Evolutionary conservation across 192 early-diverging fungal genomes (phyloP), one percentile per base, ranked within the genome.

Genomic region (Ambispora gerdemannii): DNA sequence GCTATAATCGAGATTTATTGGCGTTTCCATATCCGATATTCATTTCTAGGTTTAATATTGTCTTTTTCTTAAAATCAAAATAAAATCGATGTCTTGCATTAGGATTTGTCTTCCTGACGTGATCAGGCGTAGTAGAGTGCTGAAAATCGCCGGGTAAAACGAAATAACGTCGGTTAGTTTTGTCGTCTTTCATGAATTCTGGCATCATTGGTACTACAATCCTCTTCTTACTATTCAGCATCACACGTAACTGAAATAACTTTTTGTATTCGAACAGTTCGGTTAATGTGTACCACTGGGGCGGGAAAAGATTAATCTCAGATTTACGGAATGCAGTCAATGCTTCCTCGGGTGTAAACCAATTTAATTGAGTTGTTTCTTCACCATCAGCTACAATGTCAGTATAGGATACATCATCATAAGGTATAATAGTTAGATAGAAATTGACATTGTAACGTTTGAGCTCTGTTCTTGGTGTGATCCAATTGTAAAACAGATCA

Each of bases 391-490:
- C 74, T n/a, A 79, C 52, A 31, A 74, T 50, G 15, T 73, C 63
- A 32, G 72, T 60, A 36, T 75, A 67, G 51, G 74, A 70, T 34
- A 71, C 74, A 11, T 76, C 34, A 4, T 77, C 72, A 59, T 86
- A 71, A 17, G 76, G 74, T 10, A 91, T 34, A 6, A 85, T 76
- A 0, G 89, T 83, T 25, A 91, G 69, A 63, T 81, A 91, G 62
- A 91, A 91, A 10, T 80, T 82, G n/a, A 88, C 88, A 50, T 86
- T 80, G 72, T 85, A 91, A 13, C 90, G 78, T 35, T 79, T 78
- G 50, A 82, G 68, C 61, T 87, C 84, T 8, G 77, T 38, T 0
- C 73, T 70, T 7, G 90, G 90, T 2, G 87, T 88, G 50, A 88
- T 82, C 88, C 90, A 91, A 53, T 85, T 84, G 10, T 85, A 78